Conservation (phyloP, 2,329 filamentous ascomycete species). For the Paecilomyces formosus region DNA sequence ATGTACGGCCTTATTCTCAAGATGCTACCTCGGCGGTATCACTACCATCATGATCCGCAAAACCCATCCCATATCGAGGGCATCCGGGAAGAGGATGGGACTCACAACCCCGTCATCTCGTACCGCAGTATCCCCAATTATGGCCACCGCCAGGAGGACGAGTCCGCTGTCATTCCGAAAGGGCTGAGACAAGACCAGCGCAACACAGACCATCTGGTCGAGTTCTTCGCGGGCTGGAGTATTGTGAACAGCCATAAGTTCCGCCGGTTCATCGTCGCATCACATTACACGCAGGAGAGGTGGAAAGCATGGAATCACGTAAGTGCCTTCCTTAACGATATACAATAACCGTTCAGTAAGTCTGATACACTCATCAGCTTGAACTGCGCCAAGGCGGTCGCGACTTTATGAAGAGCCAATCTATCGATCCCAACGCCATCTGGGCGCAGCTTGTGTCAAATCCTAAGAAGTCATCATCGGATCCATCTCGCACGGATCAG, state of each 20-base stretch:
- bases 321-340: conserved; percentile 4
- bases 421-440: conserved; percentile 7
- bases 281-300: conserved; percentile 10
- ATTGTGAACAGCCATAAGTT: conserved; percentile 23
- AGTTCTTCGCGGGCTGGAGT: conserved; percentile 32
- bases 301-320: conserved; percentile 26
- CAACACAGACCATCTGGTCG: conserved; percentile 29
- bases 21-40: conserved; percentile 12
- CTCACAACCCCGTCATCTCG: conserved; percentile 22
- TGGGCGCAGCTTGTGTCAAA: conserved; percentile 7
- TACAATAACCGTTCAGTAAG: not conserved
- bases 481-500: not conserved
- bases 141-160: conserved; percentile 17
- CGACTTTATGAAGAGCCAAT: conserved; percentile 9
- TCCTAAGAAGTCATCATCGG: not conserved
- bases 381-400: conserved; percentile 8
- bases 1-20: conserved; percentile 22
- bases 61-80: conserved; percentile 13
- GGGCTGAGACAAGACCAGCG: conserved; percentile 19
- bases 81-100: conserved; percentile 13
- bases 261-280: conserved; percentile 23
- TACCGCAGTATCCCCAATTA: conserved; percentile 18
- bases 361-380: conserved; percentile 2
- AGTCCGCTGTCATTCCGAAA: conserved; percentile 15
- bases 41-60: conserved; percentile 2